These are phyloP conservation scores for Medakamo hakoo DNA, from an alignment of 139 green algal genomes.

Conservation along the genomic window DNA sequence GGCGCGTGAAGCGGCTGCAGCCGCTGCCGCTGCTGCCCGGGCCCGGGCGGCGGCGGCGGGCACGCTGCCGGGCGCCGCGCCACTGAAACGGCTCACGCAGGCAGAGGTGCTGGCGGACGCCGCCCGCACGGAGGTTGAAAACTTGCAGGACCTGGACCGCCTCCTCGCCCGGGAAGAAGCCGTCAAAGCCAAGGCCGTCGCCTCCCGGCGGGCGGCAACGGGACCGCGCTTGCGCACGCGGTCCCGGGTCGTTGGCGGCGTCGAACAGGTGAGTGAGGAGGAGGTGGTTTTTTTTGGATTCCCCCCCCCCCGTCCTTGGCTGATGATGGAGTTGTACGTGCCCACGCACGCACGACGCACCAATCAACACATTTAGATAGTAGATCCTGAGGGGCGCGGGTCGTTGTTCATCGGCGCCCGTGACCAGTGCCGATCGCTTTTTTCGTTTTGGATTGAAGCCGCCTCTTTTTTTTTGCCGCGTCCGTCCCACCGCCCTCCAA, in stretches of 20 bases:
- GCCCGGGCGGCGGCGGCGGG: constrained; percentile 5
- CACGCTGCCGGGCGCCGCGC: constrained; percentile 7
- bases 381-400: constrained; percentile 8
- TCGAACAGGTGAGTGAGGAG: constrained; percentile 11
- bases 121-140: constrained; percentile 64
- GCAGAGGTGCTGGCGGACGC: constrained; percentile 76
- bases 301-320: not conserved
- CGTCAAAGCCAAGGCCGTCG: constrained; percentile 27
- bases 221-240: constrained; percentile 36
- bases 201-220: constrained; percentile 27
- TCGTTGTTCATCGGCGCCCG: not conserved
- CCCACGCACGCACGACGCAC: too few species aligned
- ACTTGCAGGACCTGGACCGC: constrained; percentile 39
- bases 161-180: constrained; percentile 43
- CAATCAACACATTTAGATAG: constrained; percentile 12
- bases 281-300: not conserved
- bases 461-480: not conserved
- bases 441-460: not conserved
- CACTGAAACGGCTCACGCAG: constrained; percentile 44
- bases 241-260: constrained; percentile 7
- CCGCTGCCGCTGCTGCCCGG: constrained; percentile 15
- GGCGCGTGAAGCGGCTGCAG: too few species aligned
- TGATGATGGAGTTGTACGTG: constrained; percentile 5
- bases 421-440: not conserved
- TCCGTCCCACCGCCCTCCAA: not conserved